Conservation (phyloP, 2,329 filamentous ascomycete genomes). For the Colletotrichum australisinense region DNA sequence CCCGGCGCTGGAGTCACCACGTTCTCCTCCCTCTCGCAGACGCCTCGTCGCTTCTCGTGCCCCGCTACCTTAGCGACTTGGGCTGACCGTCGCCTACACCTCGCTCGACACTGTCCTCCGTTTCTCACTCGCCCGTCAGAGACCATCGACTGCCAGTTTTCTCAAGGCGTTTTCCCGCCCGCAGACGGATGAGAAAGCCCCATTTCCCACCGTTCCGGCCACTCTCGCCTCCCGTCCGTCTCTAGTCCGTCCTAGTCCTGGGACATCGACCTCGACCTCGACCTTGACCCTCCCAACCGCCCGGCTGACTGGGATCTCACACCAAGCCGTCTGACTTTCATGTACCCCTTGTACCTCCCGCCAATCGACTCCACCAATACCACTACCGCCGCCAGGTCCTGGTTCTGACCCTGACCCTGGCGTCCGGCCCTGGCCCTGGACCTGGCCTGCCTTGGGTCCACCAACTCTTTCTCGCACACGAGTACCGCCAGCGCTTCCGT, state of each 20-base stretch:
- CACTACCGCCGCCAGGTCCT: conserved; percentile 30
- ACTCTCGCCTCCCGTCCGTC: conserved; percentile 21
- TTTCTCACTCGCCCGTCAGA: conserved; percentile 8
- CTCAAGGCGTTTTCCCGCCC: neutral
- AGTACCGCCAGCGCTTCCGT: conserved; percentile 25
- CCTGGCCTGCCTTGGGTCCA: conserved; percentile 28
- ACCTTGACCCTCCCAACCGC: conserved; percentile 23
- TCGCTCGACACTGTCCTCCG: conserved; percentile 5
- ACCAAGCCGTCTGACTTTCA: conserved; percentile 23
- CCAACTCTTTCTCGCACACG: conserved; percentile 9
- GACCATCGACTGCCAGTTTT: neutral
- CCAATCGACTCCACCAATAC: conserved; percentile 29
- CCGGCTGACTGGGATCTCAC: conserved; percentile 31
- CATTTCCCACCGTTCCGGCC: conserved; percentile 8
- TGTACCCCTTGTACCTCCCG: conserved; percentile 35
- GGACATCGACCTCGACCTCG: neutral
- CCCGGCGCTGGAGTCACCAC: conserved; percentile 6
- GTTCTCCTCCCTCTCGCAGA: conserved; percentile 16
- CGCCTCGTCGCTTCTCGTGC: conserved; percentile 10
- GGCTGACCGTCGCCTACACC: neutral
- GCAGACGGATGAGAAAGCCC: conserved; percentile 6
- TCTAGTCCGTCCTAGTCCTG: conserved; percentile 13
- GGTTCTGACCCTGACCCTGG: conserved; percentile 29
- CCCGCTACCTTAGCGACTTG: neutral
- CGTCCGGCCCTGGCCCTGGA: conserved; percentile 29